Conservation (phyloP, 768 basidiomycete genomes). For the Sutorius australiensis region DNA sequence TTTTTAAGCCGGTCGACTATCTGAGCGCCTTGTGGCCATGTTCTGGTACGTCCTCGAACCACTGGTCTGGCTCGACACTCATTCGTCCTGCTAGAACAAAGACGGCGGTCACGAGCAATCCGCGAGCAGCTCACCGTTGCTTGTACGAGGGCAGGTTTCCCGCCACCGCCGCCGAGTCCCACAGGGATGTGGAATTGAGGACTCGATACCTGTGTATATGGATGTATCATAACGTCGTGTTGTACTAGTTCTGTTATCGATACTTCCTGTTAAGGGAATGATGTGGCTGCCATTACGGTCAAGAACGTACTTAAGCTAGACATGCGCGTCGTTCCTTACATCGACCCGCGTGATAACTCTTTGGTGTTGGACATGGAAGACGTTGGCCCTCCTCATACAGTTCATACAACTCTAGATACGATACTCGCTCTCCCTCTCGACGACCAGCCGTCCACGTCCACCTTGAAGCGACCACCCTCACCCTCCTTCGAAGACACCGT, state of each 20-base stretch:
- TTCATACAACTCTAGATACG: neutral
- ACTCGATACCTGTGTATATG: neutral
- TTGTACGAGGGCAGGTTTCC: constrained; percentile 46
- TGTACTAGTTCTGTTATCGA: constrained; percentile 6
- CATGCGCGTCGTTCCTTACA: constrained; percentile 14
- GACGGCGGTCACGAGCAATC: constrained; percentile 43
- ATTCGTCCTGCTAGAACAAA: constrained; percentile 42
- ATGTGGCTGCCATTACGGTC: constrained; percentile 23
- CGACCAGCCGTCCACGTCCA: constrained; percentile 15
- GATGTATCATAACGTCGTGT: neutral
- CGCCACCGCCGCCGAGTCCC: constrained; percentile 32
- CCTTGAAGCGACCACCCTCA: constrained; percentile 61
- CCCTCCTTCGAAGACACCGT: constrained; percentile 51
- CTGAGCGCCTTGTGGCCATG: constrained; percentile 64
- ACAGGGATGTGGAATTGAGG: neutral
- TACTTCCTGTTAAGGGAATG: constrained; percentile 20
- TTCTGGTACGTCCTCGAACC: constrained; percentile 38
- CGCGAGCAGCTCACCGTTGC: constrained; percentile 44
- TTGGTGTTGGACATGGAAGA: constrained; percentile 20
- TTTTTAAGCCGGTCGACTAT: constrained; percentile 61
- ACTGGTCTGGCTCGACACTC: neutral
- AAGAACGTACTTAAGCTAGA: constrained; percentile 20
- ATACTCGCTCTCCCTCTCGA: constrained; percentile 9
- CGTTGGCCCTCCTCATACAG: neutral
- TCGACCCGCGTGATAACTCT: constrained; percentile 16